A percentile compares a stretch with the other conserved stretches of the same genome.
Conservation (phyloP, 768 basidiomycete species). For the Lentinula aciculospora region DNA sequence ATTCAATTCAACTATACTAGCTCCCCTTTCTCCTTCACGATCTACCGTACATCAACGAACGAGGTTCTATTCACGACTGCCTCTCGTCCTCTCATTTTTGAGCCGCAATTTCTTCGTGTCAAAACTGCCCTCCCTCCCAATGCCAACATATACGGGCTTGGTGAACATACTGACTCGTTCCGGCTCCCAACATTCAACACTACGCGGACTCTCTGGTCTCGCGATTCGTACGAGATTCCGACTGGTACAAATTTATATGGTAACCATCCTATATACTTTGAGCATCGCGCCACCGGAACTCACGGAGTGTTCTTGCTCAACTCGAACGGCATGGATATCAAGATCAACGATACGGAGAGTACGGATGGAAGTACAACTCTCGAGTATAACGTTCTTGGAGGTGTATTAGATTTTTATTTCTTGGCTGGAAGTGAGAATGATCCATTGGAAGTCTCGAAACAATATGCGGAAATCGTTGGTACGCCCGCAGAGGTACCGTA, state of each 20-base stretch:
- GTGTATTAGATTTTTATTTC: conserved; percentile 76
- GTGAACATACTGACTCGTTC: conserved; percentile 68
- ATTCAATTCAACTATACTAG: conserved; percentile 58
- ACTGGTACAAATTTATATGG: conserved; percentile 62
- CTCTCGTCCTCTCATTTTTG: conserved; percentile 61
- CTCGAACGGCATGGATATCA: conserved; percentile 76
- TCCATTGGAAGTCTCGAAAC: conserved; percentile 53
- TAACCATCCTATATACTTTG: conserved; percentile 68
- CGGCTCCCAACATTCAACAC: conserved; percentile 44
- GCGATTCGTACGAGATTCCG: conserved; percentile 59
- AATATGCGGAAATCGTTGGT: conserved; percentile 67
- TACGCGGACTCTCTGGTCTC: conserved; percentile 54
- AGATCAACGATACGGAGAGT: conserved; percentile 38
- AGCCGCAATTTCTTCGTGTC: conserved; percentile 71
- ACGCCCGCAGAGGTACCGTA: conserved; percentile 68
- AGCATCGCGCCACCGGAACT: conserved; percentile 59
- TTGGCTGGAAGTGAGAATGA: conserved; percentile 58
- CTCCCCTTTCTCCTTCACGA: conserved; percentile 57
- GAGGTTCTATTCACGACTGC: conserved; percentile 61
- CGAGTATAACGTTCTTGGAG: conserved; percentile 77
- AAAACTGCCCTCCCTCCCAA: conserved; percentile 53
- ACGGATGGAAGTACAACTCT: conserved; percentile 30
- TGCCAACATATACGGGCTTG: conserved; percentile 74
- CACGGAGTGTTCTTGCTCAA: conserved; percentile 69
- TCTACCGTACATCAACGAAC: conserved; percentile 38